Base-by-base conservation (phyloP, 129 eudicot species). In the Glebionis coronaria region DNA sequence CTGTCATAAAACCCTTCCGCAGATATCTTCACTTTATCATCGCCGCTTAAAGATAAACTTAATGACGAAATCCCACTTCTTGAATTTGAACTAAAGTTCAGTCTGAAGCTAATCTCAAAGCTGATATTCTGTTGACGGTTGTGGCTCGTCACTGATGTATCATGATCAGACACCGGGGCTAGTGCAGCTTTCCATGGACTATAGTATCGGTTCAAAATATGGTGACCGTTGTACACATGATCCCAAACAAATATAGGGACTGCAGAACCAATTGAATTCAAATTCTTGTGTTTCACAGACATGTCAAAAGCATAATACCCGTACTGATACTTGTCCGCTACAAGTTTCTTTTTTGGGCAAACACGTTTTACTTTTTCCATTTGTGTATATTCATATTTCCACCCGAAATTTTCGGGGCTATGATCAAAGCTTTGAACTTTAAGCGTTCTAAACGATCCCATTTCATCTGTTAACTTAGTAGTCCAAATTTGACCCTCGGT, bases 1-100 rank as follows among this genome's bases (percentile, higher is more conserved):
- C 49, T 73, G 61, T 87, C 81, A 56, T 87, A 91, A 9, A 81
- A 25, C 68, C 97, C 97, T 78, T 91, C 95, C 19, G 95, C 86
- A 21, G 82, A 71, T 65, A 90, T 80, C 13, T 16, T 73, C 27
- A 78, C 44, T 18, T 9, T 15, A 38, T 62, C 76, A 38, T 62
- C 76, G 10, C 59, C 8, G 8, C 55, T 53, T 18, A 56, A 61
- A 10, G 80, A 74, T 44, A 42, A 56, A 51, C 69, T 75, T n/a
- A 71, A 35, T 4, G 78, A 60, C 5, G 82, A 76, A 78, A 56
- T 31, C 55, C 57, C 28, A 49, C 29, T 12, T 61, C 38, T 57
- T 31, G 69, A 46, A 25, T 35, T n/a, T 4, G 52, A 25, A 20
- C 44, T 50, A 7, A 14, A 1, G 23, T 12, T 9, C 35, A 69